Conservation (phyloP, 2,329 filamentous ascomycete genomes). For the Stagonosporopsis chrysanthemi region DNA sequence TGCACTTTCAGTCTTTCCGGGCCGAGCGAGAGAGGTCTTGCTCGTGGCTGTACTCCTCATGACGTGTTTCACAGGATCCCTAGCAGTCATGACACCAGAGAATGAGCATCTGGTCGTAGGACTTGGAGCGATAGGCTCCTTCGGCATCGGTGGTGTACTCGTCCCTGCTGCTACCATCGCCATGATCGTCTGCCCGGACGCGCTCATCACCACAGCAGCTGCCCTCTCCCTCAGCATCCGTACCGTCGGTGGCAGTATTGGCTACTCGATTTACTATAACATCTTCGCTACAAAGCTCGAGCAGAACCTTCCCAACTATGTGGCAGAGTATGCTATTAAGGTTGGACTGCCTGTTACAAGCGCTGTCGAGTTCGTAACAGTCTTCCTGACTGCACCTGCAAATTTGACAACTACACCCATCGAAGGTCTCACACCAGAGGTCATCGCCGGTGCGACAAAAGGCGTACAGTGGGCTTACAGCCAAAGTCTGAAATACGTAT, state of each 20-base stretch:
- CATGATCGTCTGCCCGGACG: conserved; percentile 45
- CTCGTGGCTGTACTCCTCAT: conserved; percentile 42
- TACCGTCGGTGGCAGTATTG: conserved; percentile 50
- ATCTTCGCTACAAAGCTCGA: conserved; percentile 43
- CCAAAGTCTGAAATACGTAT: conserved; percentile 44
- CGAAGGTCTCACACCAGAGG: conserved; percentile 37
- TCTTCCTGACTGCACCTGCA: conserved; percentile 37
- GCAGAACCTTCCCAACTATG: conserved; percentile 34
- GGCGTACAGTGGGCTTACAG: conserved; percentile 42
- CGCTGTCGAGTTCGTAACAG: conserved; percentile 46
- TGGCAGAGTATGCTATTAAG: conserved; percentile 40
- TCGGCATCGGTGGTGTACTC: conserved; percentile 49
- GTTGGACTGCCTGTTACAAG: conserved; percentile 51
- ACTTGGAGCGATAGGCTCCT: conserved; percentile 43
- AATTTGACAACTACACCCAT: conserved; percentile 25
- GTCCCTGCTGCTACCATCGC: conserved; percentile 47
- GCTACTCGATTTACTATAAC: conserved; percentile 48
- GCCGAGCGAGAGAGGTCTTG: conserved; percentile 36
- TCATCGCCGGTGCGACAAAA: conserved; percentile 36
- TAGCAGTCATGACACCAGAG: conserved; percentile 41
- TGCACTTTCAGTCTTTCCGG: conserved; percentile 34
- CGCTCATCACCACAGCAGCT: conserved; percentile 48
- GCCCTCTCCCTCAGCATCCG: conserved; percentile 57
- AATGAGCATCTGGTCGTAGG: conserved; percentile 41
- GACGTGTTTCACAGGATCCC: conserved; percentile 42